Percentiles rank a stretch among this genome's conserved stretches.
Evolutionary conservation across 805 yeast species (phyloP).

Genomic region (Candida ulmi): DNA sequence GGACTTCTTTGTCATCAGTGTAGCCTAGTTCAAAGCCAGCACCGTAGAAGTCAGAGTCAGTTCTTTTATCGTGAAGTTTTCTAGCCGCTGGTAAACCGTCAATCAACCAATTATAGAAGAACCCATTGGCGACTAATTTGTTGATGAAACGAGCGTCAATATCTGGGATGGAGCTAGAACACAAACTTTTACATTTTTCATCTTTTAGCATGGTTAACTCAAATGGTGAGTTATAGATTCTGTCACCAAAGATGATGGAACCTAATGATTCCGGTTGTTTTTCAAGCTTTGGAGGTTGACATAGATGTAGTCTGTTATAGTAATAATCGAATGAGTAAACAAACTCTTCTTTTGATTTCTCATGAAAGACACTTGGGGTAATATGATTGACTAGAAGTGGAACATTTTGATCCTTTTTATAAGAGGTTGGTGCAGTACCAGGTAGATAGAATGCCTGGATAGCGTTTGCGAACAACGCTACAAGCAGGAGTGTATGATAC

Average conservation of each 20-base stretch:
- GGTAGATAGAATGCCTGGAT: slow-evolving; percentile 76
- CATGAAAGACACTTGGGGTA: slow-evolving; percentile 61
- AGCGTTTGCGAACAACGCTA: slow-evolving; percentile 6
- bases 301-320: slow-evolving; percentile 76
- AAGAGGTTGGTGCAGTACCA: slow-evolving; percentile 93
- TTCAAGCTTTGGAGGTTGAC: slow-evolving; percentile 48
- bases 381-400: slow-evolving; percentile 85
- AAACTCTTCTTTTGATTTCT: slow-evolving; percentile 41
- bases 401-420: slow-evolving; percentile 62
- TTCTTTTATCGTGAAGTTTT: slow-evolving; percentile 47
- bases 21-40: slow-evolving; percentile 78
- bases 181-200: slow-evolving; percentile 60
- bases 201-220: slow-evolving; percentile 72
- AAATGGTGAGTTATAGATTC: slow-evolving; percentile 91
- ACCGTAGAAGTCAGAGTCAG: slow-evolving; percentile 61
- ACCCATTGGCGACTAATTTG: slow-evolving; percentile 75
- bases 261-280: slow-evolving; percentile 90
- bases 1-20: slow-evolving; percentile 48
- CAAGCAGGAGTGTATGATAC: neutral
- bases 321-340: slow-evolving; percentile 80
- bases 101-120: slow-evolving; percentile 84
- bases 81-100: slow-evolving; percentile 95
- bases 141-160: slow-evolving; percentile 72
- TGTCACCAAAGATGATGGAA: slow-evolving; percentile 89
- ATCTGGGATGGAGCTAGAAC: slow-evolving; percentile 52